Percentiles rank a stretch among this genome's conserved stretches.
Conservation (phyloP, 495 filamentous ascomycete genomes). For the Penicillium nucicola region DNA sequence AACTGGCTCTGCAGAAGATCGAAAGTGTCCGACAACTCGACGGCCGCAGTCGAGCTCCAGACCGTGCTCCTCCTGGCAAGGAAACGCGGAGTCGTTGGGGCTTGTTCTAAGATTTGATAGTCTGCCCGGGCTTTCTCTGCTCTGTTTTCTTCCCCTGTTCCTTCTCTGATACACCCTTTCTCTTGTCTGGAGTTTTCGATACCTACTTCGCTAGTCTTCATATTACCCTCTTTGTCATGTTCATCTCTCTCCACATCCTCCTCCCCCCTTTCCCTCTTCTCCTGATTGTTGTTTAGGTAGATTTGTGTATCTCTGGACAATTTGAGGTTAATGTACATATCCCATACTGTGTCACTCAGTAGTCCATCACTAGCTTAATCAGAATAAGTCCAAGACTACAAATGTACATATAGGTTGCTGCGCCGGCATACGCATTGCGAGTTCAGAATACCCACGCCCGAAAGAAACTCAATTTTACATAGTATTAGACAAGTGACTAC, state of each 20-base stretch:
- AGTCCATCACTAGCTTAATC: too few relatives aligned
- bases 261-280: constrained; percentile 2
- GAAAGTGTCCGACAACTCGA: constrained; percentile 81
- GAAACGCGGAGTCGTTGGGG: constrained; percentile 40
- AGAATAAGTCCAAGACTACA: too few relatives aligned
- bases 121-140: neutral
- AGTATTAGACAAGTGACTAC: neutral
- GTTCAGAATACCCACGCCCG: too few relatives aligned
- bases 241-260: constrained; percentile 7
- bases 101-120: constrained; percentile 29
- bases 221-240: neutral
- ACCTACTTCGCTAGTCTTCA: constrained; percentile 11
- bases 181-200: constrained; percentile 13
- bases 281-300: constrained; percentile 1
- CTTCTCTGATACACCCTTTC: constrained; percentile 6
- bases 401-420: too few relatives aligned
- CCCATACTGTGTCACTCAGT: neutral
- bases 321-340: constrained; percentile 6
- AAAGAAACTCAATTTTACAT: too few relatives aligned
- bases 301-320: constrained; percentile 6
- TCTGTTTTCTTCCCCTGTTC: constrained; percentile 2
- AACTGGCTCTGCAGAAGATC: constrained; percentile 91
- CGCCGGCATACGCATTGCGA: too few relatives aligned
- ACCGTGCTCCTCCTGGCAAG: constrained; percentile 26
- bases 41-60: constrained; percentile 33